These are phyloP conservation scores for Evernia prunastri DNA, from an alignment of 495 filamentous ascomycete species.

Conservation along the genomic window DNA sequence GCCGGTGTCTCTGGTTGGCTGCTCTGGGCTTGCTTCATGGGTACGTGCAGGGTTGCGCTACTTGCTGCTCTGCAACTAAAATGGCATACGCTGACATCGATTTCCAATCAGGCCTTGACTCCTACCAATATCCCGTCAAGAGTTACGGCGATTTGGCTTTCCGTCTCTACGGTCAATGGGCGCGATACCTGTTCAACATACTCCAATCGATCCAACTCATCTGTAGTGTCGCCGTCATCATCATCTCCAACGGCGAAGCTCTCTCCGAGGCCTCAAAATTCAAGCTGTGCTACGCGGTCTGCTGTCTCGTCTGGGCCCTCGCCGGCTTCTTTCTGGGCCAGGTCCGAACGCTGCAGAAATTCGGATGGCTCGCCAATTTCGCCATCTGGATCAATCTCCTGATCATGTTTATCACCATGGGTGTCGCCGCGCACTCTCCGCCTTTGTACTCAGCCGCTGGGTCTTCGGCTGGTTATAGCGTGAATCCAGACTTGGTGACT, in stretches of 20 bases:
- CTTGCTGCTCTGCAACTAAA: background rate
- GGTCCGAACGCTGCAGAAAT: conserved; percentile 47
- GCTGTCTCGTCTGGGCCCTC: conserved; percentile 35
- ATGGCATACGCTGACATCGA: background rate
- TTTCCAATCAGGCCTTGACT: conserved; percentile 21
- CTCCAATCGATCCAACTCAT: conserved; percentile 47
- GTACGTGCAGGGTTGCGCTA: conserved; percentile 40
- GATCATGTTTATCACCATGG: conserved; percentile 44
- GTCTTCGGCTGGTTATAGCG: conserved; percentile 30
- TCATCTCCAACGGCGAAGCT: conserved; percentile 49
- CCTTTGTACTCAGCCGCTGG: conserved; percentile 41
- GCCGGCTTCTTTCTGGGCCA: conserved; percentile 38
- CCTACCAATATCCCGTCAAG: conserved; percentile 44
- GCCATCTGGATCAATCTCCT: conserved; percentile 52
- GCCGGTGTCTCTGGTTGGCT: conserved; percentile 47
- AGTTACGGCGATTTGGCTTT: conserved; percentile 55
- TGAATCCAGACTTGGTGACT: conserved; percentile 16
- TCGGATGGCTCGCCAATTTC: conserved; percentile 54
- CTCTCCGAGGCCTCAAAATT: conserved; percentile 51
- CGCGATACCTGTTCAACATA: conserved; percentile 53
- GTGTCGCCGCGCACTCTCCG: conserved; percentile 37
- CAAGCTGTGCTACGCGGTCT: conserved; percentile 36
- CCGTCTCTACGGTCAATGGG: conserved; percentile 46
- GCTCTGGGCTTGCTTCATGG: conserved; percentile 52
- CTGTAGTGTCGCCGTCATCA: conserved; percentile 46